phyloP scores from a whole-genome alignment of 495 filamentous ascomycete genomes.

The Tuber calosporum region DNA sequence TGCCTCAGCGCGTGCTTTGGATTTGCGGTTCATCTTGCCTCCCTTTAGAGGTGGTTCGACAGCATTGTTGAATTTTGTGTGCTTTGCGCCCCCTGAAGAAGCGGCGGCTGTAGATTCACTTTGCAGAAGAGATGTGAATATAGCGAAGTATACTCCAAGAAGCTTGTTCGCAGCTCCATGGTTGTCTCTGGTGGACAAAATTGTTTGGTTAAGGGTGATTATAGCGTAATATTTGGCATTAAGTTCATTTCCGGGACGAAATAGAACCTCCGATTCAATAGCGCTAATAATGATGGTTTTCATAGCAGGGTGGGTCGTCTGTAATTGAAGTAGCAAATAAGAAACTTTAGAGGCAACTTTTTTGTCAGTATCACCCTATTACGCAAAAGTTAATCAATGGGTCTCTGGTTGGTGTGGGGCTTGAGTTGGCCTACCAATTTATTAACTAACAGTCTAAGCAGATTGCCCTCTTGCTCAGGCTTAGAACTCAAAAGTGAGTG shows the following conservation, averaged over 20 bases:
- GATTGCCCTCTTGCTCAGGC: slow-evolving; percentile 92
- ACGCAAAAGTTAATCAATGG: neutral
- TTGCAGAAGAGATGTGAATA: slow-evolving; percentile 73
- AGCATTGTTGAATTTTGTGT: slow-evolving; percentile 34
- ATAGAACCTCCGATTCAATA: slow-evolving; percentile 79
- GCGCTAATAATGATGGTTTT: slow-evolving; percentile 74
- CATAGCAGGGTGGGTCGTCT: slow-evolving; percentile 84
- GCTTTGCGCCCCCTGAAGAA: neutral
- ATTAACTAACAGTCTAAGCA: slow-evolving; percentile 84
- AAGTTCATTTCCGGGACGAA: slow-evolving; percentile 73
- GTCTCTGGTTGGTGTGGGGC: slow-evolving; percentile 9
- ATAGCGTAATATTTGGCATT: slow-evolving; percentile 93
- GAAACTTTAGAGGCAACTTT: slow-evolving; percentile 91
- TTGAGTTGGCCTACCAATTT: slow-evolving; percentile 53
- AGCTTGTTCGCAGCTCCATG: slow-evolving; percentile 66
- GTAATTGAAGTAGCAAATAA: slow-evolving; percentile 81
- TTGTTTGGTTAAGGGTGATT: slow-evolving; percentile 94
- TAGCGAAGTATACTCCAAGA: slow-evolving; percentile 78
- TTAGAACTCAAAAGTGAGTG: slow-evolving; percentile 89
- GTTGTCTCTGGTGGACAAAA: slow-evolving; percentile 74
- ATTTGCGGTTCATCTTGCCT: slow-evolving; percentile 40
- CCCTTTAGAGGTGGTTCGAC: slow-evolving; percentile 33
- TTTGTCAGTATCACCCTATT: slow-evolving; percentile 72
- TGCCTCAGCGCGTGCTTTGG: slow-evolving; percentile 41
- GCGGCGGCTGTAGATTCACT: slow-evolving; percentile 36